phyloP scores from a whole-genome alignment of 371 early-diverging fungal species.

The Funneliformis caledonium region DNA sequence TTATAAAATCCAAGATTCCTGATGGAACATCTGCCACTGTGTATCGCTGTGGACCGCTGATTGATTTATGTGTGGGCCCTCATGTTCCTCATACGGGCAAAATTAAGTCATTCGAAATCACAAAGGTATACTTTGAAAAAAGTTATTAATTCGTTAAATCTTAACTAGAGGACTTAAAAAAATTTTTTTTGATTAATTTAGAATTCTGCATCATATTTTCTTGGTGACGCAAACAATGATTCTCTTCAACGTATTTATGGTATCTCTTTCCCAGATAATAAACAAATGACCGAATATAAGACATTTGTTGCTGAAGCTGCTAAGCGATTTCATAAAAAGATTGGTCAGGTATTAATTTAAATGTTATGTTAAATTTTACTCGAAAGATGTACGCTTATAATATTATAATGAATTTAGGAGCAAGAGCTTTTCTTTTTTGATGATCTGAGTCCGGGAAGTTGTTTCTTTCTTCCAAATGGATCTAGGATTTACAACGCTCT shows the following conservation, averaged over 20 bases:
- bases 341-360: slow-evolving; percentile 74
- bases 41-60: slow-evolving; percentile 97
- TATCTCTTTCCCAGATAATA: slow-evolving; percentile 98
- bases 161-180: not conserved
- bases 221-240: slow-evolving; percentile 97
- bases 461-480: slow-evolving; percentile 96
- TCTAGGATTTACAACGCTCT: slow-evolving; percentile 86
- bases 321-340: slow-evolving; percentile 96
- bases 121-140: slow-evolving; percentile 60
- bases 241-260: slow-evolving; percentile 99
- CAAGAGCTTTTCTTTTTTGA: slow-evolving; percentile 74
- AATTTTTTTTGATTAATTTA: slow-evolving; percentile 41
- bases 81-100: slow-evolving; percentile 96
- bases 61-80: slow-evolving; percentile 99
- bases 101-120: slow-evolving; percentile 94
- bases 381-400: not conserved
- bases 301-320: slow-evolving; percentile 90
- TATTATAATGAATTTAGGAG: slow-evolving; percentile 38
- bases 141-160: too few species aligned
- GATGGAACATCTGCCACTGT: slow-evolving; percentile 96
- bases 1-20: slow-evolving; percentile 93
- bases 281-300: slow-evolving; percentile 94
- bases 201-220: slow-evolving; percentile 98
- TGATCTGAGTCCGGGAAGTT: slow-evolving; percentile 87
- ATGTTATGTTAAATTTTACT: slow-evolving; percentile 32